A percentile compares a stretch with the other conserved stretches of the same genome.
Evolutionary conservation across 768 basidiomycete genomes (phyloP).

Genomic region (Holtermannia corniformis): DNA sequence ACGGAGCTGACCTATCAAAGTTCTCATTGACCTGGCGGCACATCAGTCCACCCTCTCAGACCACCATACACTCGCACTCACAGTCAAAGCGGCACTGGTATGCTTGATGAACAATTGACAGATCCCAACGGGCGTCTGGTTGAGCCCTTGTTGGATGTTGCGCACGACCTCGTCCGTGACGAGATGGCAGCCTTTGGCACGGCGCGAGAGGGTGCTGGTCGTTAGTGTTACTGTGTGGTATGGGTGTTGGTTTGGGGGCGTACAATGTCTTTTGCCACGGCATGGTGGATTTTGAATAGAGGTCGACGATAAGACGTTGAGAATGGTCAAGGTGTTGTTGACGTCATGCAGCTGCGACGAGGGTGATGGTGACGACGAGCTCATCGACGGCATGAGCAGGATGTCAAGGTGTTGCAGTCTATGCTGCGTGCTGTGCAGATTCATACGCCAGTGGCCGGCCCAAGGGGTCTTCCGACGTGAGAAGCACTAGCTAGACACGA

Average conservation of each 20-base stretch:
- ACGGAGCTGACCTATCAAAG: constrained; percentile 55
- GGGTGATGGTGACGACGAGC: no score
- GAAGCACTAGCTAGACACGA: no score
- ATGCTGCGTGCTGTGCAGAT: no score
- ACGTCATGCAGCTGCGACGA: no score
- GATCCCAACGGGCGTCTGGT: constrained; percentile 70
- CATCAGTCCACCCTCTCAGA: background rate
- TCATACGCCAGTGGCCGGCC: no score
- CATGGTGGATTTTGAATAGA: constrained; percentile 47
- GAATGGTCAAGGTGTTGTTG: background rate
- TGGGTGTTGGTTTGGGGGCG: constrained; percentile 2
- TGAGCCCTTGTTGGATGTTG: constrained; percentile 61
- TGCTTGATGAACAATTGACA: constrained; percentile 72
- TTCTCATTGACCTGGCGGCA: constrained; percentile 82
- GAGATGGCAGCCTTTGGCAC: constrained; percentile 56
- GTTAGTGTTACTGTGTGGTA: background rate
- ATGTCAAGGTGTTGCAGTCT: no score
- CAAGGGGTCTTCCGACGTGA: no score
- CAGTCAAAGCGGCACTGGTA: constrained; percentile 44
- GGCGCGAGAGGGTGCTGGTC: constrained; percentile 30
- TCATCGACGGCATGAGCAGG: no score
- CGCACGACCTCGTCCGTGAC: constrained; percentile 64
- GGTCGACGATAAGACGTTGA: background rate
- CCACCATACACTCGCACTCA: constrained; percentile 50
- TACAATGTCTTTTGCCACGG: constrained; percentile 81